Percentiles rank a stretch among this genome's conserved stretches.
These are phyloP conservation scores for Kalanchoe fedtschenkoi DNA, from an alignment of 164 flowering plant genomes.

Conservation along the genomic window DNA sequence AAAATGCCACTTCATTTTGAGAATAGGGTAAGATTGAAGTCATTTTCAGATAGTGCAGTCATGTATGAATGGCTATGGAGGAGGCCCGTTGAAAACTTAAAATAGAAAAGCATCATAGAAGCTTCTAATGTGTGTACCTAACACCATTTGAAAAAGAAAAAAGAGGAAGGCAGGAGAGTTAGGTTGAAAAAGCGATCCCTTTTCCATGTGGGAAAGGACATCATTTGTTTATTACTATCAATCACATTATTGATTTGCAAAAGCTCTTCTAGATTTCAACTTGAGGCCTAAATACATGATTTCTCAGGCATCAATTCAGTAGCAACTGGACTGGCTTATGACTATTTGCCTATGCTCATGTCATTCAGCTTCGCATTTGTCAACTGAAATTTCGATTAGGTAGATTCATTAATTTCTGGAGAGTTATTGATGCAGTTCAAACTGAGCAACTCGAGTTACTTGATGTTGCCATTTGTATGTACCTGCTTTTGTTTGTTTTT, in stretches of 20 bases:
- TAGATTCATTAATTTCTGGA: neutral
- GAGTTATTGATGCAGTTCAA: neutral
- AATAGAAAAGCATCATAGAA: neutral
- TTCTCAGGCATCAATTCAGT: neutral
- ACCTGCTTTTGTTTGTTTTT: neutral
- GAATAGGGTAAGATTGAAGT: neutral
- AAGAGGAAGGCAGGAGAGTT: neutral
- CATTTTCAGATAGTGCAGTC: neutral
- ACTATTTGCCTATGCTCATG: neutral
- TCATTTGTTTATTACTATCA: neutral
- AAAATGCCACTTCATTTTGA: neutral
- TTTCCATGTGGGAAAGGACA: neutral
- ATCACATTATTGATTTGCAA: neutral
- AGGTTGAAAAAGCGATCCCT: neutral
- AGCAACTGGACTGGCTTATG: neutral
- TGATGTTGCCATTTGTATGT: neutral
- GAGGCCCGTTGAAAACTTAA: neutral
- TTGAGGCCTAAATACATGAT: neutral
- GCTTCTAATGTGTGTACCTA: neutral
- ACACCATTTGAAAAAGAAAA: neutral
- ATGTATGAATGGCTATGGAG: neutral
- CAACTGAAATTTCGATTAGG: neutral
- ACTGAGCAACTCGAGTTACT: neutral
- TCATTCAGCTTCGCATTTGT: neutral
- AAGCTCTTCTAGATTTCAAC: constrained; percentile 1